A percentile compares a stretch with the other conserved stretches of the same genome.
phyloP scores from a whole-genome alignment of 768 basidiomycete genomes.

The Chlorophyllum brunneum region DNA sequence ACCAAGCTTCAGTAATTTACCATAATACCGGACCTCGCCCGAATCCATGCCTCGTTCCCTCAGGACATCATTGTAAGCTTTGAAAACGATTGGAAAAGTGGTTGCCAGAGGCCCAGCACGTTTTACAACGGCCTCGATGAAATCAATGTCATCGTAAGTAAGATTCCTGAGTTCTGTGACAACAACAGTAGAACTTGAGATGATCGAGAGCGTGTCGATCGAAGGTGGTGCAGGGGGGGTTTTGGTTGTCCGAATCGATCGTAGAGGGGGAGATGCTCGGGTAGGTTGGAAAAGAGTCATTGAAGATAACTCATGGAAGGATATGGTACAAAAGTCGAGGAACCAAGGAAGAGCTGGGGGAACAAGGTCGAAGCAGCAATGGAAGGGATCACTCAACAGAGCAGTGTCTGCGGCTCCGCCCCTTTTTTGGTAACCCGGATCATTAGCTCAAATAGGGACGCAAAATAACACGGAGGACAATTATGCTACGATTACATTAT shows the following conservation, averaged over 20 bases:
- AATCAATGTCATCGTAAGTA: conserved; percentile 53
- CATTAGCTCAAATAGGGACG: too few species aligned
- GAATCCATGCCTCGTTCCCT: conserved; percentile 73
- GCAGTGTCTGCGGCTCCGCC: too few species aligned
- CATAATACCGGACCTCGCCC: conserved; percentile 78
- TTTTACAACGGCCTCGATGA: conserved; percentile 71
- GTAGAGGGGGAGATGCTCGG: conserved; percentile 44
- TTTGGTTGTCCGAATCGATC: conserved; percentile 21
- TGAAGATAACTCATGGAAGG: neutral
- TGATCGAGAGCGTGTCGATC: conserved; percentile 14
- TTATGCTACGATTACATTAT: too few species aligned
- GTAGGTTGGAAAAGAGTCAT: conserved; percentile 47
- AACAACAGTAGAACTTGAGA: conserved; percentile 38
- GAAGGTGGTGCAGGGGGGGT: conserved; percentile 13
- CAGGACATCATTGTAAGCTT: conserved; percentile 79
- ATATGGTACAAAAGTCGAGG: conserved; percentile 2
- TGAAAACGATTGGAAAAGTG: conserved; percentile 78
- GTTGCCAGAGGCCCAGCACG: conserved; percentile 67
- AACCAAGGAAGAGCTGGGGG: neutral
- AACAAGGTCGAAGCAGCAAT: neutral
- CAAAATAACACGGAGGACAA: neutral
- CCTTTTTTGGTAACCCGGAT: too few species aligned
- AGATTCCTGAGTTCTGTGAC: conserved; percentile 51
- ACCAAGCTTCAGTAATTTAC: conserved; percentile 77
- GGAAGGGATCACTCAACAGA: too few species aligned